Conservation (phyloP, 345 rosid species). For the Barbarea vulgaris region DNA sequence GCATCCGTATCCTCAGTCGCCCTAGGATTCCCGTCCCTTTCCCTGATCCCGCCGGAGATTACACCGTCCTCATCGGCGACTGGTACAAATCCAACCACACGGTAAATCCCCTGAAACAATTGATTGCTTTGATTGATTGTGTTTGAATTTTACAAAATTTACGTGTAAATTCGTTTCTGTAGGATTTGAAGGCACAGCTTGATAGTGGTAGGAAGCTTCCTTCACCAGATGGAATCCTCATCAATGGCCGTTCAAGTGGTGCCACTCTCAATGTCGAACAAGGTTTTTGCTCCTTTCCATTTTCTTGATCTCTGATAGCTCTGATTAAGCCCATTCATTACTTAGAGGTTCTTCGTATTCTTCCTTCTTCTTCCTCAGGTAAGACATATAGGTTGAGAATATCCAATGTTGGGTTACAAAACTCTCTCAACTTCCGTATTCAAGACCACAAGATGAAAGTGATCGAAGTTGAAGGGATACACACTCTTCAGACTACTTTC, state of each 20-base stretch:
- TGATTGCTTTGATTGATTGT: neutral
- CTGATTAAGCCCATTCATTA: neutral
- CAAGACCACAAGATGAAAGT: constrained; percentile 81
- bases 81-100: constrained; percentile 80
- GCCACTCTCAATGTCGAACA: constrained; percentile 74
- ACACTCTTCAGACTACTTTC: constrained; percentile 75
- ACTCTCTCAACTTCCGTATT: constrained; percentile 87
- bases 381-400: constrained; percentile 91
- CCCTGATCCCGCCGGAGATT: constrained; percentile 67
- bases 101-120: constrained; percentile 38
- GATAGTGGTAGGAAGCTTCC: constrained; percentile 77
- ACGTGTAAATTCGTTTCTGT: constrained; percentile 3
- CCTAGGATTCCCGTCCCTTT: constrained; percentile 75
- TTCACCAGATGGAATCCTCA: constrained; percentile 83
- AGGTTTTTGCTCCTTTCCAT: constrained; percentile 46
- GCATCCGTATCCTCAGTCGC: constrained; percentile 69
- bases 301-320: neutral
- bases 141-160: neutral
- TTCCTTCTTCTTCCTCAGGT: constrained; percentile 19
- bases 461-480: constrained; percentile 94
- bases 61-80: constrained; percentile 77
- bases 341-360: neutral
- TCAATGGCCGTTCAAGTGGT: constrained; percentile 86
- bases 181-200: constrained; percentile 63
- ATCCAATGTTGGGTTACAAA: constrained; percentile 87